Percentiles rank a stretch among this genome's conserved stretches.
Evolutionary conservation across 306 rosid genomes (phyloP).

Genomic region (Quercus cerris): DNA sequence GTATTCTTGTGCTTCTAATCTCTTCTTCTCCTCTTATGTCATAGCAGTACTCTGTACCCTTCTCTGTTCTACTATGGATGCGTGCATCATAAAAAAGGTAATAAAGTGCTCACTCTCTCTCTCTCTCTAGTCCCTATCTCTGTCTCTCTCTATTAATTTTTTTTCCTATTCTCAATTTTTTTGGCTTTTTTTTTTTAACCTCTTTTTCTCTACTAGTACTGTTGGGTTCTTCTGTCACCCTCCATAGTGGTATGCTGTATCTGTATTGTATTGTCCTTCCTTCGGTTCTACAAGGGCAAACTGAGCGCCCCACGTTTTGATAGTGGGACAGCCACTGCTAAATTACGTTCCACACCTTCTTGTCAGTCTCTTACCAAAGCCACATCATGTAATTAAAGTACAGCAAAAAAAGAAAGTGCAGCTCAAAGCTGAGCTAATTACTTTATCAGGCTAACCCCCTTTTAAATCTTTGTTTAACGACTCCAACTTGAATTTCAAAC

Average conservation of each 20-base stretch:
- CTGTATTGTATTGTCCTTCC: conserved; percentile 3
- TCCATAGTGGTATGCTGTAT: conserved; percentile 16
- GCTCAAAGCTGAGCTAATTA: not conserved
- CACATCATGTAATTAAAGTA: not conserved
- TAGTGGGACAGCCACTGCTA: not conserved
- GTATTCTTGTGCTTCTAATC: conserved; percentile 1
- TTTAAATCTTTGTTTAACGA: not conserved
- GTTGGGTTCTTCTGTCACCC: conserved; percentile 27
- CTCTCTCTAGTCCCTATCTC: conserved; percentile 9
- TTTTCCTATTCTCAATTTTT: not conserved
- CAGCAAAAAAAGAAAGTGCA: not conserved
- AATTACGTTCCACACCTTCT: conserved; percentile 13
- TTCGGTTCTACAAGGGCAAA: not conserved
- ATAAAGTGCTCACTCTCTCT: conserved; percentile 58
- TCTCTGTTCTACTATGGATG: conserved; percentile 73
- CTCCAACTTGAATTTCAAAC: not conserved
- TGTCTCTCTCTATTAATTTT: conserved; percentile 2
- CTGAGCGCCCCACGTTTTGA: conserved; percentile 11
- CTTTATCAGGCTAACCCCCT: not conserved
- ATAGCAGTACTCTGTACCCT: conserved; percentile 43
- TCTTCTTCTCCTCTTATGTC: not conserved
- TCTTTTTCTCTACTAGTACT: not conserved
- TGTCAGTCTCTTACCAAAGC: too few species aligned
- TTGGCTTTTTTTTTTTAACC: conserved; percentile 24
- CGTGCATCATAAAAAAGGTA: conserved; percentile 94